phyloP scores from a whole-genome alignment of 1,284 basidiomycete genomes.

The Pseudozyma sp. region DNA sequence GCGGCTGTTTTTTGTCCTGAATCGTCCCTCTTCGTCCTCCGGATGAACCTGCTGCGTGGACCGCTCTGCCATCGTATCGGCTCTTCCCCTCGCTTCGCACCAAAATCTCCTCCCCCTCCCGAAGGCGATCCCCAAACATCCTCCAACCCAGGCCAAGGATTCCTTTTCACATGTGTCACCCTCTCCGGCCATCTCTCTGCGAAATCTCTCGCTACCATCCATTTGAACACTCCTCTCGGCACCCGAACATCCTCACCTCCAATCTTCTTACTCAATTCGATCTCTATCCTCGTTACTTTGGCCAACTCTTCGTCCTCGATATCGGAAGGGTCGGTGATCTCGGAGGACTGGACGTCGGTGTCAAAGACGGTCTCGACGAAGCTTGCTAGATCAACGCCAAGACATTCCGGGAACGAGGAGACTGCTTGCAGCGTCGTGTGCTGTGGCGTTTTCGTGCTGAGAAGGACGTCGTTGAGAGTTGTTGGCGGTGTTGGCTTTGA shows the following conservation, averaged over 20 bases:
- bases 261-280: constrained; percentile 19
- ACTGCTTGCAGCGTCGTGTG: constrained; percentile 8
- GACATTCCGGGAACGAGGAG: constrained; percentile 21
- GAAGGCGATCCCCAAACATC: constrained; percentile 30
- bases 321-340: constrained; percentile 34
- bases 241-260: constrained; percentile 23
- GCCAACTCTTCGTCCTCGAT: constrained; percentile 34
- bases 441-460: not conserved
- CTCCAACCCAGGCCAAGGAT: constrained; percentile 39
- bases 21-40: constrained; percentile 8
- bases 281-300: constrained; percentile 16
- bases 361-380: constrained; percentile 38
- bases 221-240: constrained; percentile 32
- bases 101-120: not conserved
- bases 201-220: constrained; percentile 42
- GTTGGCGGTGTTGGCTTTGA: not conserved
- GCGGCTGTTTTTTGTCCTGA: not conserved
- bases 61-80: constrained; percentile 40
- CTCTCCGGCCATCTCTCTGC: constrained; percentile 37
- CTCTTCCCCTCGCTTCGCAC: not conserved
- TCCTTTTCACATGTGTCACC: constrained; percentile 24
- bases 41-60: constrained; percentile 26
- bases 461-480: too few species aligned
- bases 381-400: constrained; percentile 16
- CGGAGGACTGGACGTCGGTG: constrained; percentile 40